phyloP scores from a whole-genome alignment of 805 yeast genomes.

The Hanseniaspora valbyensis region DNA sequence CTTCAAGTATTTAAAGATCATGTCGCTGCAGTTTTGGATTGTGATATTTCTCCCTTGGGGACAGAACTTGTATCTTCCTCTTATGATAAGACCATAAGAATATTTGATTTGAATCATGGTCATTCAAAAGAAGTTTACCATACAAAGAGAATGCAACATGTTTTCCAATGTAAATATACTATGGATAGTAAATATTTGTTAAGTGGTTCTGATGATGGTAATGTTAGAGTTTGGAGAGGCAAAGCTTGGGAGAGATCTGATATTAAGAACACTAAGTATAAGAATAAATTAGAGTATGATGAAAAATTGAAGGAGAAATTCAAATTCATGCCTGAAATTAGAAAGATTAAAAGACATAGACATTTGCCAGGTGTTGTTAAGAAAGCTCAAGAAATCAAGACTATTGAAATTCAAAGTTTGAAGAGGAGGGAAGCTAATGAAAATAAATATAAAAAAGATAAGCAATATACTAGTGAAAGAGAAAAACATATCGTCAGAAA shows the following conservation, averaged over 20 bases:
- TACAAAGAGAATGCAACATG: conserved; percentile 95
- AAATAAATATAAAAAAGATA: conserved; percentile 60
- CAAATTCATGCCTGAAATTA: conserved; percentile 93
- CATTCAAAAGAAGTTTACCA: conserved; percentile 93
- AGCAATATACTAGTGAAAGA: conserved; percentile 58
- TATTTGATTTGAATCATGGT: conserved; percentile 65
- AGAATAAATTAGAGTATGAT: conserved; percentile 79
- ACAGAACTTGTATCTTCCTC: conserved; percentile 92
- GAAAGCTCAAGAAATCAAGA: conserved; percentile 79
- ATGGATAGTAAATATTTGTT: conserved; percentile 82
- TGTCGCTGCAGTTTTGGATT: conserved; percentile 87
- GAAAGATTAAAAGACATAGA: conserved; percentile 80
- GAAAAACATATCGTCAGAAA: conserved; percentile 78
- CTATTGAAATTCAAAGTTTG: conserved; percentile 56
- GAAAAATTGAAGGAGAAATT: conserved; percentile 83
- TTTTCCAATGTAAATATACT: conserved; percentile 70
- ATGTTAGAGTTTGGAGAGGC: conserved; percentile 86
- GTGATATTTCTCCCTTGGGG: conserved; percentile 95
- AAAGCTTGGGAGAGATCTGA: conserved; percentile 74
- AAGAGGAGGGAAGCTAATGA: conserved; percentile 76
- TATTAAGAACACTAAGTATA: conserved; percentile 67
- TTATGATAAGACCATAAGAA: conserved; percentile 83
- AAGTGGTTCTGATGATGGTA: conserved; percentile 93
- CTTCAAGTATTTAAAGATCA: conserved; percentile 86
- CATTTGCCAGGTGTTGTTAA: conserved; percentile 81